Evolutionary conservation across 1,284 basidiomycete species (phyloP).

Genomic region (Ganoderma leucocontextum): DNA sequence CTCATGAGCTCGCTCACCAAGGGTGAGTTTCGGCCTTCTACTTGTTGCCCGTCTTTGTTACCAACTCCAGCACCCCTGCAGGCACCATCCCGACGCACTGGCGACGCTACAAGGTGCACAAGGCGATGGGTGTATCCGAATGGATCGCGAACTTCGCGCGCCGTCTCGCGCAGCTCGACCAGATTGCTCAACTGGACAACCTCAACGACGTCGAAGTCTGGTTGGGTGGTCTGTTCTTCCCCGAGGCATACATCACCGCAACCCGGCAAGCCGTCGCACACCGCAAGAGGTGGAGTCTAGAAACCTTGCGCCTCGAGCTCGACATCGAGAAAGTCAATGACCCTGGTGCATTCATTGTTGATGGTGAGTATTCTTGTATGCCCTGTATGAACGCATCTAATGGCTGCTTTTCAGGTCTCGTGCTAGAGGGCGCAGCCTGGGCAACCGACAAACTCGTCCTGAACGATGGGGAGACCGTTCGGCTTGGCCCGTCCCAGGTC

Average conservation of each 20-base stretch:
- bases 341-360: constrained; percentile 81
- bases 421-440: constrained; percentile 88
- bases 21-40: constrained; percentile 54
- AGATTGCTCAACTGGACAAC: constrained; percentile 74
- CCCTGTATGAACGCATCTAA: constrained; percentile 8
- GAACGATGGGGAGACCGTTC: constrained; percentile 83
- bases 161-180: constrained; percentile 82
- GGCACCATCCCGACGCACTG: constrained; percentile 90
- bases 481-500: constrained; percentile 82
- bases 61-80: constrained; percentile 39
- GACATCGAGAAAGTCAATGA: constrained; percentile 83
- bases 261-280: constrained; percentile 94
- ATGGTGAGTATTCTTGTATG: constrained; percentile 63
- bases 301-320: constrained; percentile 84
- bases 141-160: constrained; percentile 87
- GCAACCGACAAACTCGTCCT: constrained; percentile 69
- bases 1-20: constrained; percentile 90
- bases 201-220: constrained; percentile 83
- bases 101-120: constrained; percentile 89
- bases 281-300: constrained; percentile 88
- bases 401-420: constrained; percentile 64
- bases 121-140: constrained; percentile 80
- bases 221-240: constrained; percentile 94
- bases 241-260: constrained; percentile 94
- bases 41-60: not conserved